Evolutionary conservation across 2,329 filamentous ascomycete species (phyloP).

Genomic region (Colletotrichum tofieldiae): DNA sequence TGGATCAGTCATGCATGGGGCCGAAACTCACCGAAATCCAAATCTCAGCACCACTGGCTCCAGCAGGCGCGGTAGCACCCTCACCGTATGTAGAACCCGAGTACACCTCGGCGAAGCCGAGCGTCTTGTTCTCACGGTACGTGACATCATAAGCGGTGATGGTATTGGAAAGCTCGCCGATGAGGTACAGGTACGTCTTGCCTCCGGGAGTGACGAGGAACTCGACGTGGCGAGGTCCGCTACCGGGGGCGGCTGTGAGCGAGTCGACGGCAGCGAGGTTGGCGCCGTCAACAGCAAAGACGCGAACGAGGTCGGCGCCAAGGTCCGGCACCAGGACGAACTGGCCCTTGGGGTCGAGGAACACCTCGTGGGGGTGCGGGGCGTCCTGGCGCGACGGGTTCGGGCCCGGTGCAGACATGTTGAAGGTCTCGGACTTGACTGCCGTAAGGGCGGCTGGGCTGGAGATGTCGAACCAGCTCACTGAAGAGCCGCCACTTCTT

Average conservation of each 20-base stretch:
- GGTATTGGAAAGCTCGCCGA: conserved; percentile 73
- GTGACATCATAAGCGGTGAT: conserved; percentile 70
- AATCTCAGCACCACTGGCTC: conserved; percentile 70
- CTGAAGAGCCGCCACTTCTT: conserved; percentile 56
- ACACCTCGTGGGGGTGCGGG: conserved; percentile 75
- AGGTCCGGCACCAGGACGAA: conserved; percentile 78
- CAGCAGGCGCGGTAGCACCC: conserved; percentile 56
- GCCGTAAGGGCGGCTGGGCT: conserved; percentile 54
- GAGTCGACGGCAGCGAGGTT: conserved; percentile 59
- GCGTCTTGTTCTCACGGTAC: conserved; percentile 61
- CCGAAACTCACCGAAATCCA: conserved; percentile 68
- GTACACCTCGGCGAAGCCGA: conserved; percentile 65
- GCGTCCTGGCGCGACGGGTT: conserved; percentile 66
- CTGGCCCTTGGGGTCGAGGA: conserved; percentile 75
- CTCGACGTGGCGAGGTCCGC: conserved; percentile 76
- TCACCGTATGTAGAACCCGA: conserved; percentile 64
- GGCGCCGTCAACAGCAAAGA: conserved; percentile 67
- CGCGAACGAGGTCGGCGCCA: conserved; percentile 73
- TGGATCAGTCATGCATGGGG: not conserved
- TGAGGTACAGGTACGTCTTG: conserved; percentile 71
- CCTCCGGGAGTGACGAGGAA: conserved; percentile 64
- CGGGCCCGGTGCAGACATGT: conserved; percentile 55
- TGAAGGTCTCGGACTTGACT: conserved; percentile 58
- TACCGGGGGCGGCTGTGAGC: conserved; percentile 64
- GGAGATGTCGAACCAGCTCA: conserved; percentile 63